Evolutionary conservation across 2,329 filamentous ascomycete species (phyloP).

Genomic region (Atkinsonella hypoxylon): DNA sequence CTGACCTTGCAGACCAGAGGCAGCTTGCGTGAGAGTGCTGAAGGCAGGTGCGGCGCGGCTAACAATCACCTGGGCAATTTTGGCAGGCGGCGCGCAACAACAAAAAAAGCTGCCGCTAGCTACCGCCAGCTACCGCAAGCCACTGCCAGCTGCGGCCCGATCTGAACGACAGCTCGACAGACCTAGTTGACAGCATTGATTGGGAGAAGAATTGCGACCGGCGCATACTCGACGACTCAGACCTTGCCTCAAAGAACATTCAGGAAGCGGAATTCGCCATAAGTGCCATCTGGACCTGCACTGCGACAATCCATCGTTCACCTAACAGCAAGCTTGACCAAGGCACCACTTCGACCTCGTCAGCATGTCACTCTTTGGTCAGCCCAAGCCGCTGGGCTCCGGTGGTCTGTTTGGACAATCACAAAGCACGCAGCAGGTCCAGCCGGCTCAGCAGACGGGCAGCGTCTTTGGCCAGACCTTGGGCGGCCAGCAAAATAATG

Average conservation of each 20-base stretch:
- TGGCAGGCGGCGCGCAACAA: slow-evolving; percentile 5
- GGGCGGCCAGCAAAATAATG: slow-evolving; percentile 25
- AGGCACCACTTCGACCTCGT: neutral
- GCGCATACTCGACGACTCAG: neutral
- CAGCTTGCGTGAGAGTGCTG: slow-evolving; percentile 14
- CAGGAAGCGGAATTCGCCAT: too few relatives aligned
- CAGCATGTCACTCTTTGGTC: slow-evolving; percentile 28
- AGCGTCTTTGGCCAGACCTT: slow-evolving; percentile 20
- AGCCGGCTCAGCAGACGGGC: slow-evolving; percentile 14
- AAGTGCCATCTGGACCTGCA: neutral
- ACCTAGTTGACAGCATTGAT: too few relatives aligned
- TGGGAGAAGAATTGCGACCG: too few relatives aligned
- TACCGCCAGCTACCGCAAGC: neutral
- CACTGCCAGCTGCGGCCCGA: too few relatives aligned
- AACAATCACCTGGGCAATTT: neutral
- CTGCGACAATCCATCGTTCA: neutral
- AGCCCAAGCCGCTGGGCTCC: slow-evolving; percentile 22
- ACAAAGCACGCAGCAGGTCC: slow-evolving; percentile 21
- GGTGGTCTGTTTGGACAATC: slow-evolving; percentile 26
- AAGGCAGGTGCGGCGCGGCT: neutral
- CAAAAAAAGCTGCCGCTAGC: slow-evolving; percentile 2
- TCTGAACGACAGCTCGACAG: neutral
- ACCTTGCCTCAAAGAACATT: too few relatives aligned
- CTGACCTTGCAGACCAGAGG: slow-evolving; percentile 12
- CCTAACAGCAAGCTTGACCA: slow-evolving; percentile 4